These are phyloP conservation scores for Begonia fuchsioides DNA, from an alignment of 306 rosid genomes.

Conservation along the genomic window DNA sequence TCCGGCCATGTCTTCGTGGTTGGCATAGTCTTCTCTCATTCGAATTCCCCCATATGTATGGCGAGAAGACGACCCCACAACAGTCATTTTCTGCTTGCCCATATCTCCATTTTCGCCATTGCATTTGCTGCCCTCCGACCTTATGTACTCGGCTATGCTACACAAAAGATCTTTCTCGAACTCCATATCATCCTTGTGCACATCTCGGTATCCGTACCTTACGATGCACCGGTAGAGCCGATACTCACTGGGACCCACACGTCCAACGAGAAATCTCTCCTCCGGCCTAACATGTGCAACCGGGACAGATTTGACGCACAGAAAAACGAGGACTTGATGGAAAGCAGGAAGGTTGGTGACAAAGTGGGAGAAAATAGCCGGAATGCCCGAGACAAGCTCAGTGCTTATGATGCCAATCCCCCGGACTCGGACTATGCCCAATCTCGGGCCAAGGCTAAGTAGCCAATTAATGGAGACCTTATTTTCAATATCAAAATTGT, in stretches of 20 bases:
- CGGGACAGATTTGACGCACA: constrained; percentile 84
- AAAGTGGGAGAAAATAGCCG: constrained; percentile 81
- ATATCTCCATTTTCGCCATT: constrained; percentile 14
- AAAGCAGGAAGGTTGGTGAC: constrained; percentile 93
- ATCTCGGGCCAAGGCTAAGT: constrained; percentile 57
- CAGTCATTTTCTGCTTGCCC: constrained; percentile 36
- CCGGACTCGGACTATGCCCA: constrained; percentile 71
- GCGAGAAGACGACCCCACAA: constrained; percentile 51
- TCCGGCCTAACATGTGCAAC: constrained; percentile 64
- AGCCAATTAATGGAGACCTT: constrained; percentile 85
- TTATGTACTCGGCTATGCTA: constrained; percentile 80
- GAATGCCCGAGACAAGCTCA: constrained; percentile 83
- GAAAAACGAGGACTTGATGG: constrained; percentile 83
- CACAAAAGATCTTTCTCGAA: constrained; percentile 80
- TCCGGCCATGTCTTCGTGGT: constrained; percentile 10
- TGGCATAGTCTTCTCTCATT: constrained; percentile 14
- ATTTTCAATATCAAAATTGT: constrained; percentile 77
- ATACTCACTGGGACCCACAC: constrained; percentile 50
- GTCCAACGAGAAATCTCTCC: constrained; percentile 80
- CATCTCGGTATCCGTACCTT: constrained; percentile 72
- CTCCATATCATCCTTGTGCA: constrained; percentile 69
- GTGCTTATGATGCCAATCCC: constrained; percentile 81
- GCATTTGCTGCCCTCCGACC: constrained; percentile 16
- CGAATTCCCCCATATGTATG: constrained; percentile 29
- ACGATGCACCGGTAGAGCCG: constrained; percentile 76